phyloP scores from a whole-genome alignment of 208 protist genomes.

The Acanthamoeba sp. region DNA sequence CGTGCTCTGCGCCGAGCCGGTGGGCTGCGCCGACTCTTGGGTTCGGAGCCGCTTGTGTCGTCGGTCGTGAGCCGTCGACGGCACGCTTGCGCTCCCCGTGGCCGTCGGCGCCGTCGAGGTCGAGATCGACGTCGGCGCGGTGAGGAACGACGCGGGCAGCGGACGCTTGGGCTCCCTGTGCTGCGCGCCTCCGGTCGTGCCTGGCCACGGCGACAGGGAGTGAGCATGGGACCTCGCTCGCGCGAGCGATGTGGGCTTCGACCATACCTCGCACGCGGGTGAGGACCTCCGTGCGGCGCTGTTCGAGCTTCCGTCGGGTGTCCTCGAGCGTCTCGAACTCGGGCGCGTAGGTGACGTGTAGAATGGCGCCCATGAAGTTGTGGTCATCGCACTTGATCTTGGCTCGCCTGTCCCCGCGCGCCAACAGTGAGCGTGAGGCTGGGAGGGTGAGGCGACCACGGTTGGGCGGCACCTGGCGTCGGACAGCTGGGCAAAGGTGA shows the following conservation, averaged over 20 bases:
- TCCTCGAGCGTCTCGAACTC: conserved; percentile 64
- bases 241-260: neutral
- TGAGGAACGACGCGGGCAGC: neutral
- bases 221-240: neutral
- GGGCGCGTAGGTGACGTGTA: conserved; percentile 63
- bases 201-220: neutral
- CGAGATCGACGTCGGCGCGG: neutral
- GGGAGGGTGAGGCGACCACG: neutral
- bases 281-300: conserved; percentile 20
- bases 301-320: conserved; percentile 39
- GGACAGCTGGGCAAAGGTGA: conserved; percentile 2
- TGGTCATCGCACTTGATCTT: conserved; percentile 62
- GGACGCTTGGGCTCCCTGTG: neutral
- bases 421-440: neutral
- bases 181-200: neutral
- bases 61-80: neutral
- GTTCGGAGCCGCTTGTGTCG: neutral
- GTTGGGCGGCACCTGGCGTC: conserved; percentile 13
- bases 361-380: conserved; percentile 59
- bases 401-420: conserved; percentile 1
- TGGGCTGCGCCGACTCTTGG: neutral
- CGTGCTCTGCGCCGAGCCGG: neutral
- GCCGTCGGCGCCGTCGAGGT: neutral
- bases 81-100: neutral
- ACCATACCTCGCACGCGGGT: neutral